Base-by-base conservation (phyloP, 176 grass and related monocot species). In the Alloteropsis semialata region DNA sequence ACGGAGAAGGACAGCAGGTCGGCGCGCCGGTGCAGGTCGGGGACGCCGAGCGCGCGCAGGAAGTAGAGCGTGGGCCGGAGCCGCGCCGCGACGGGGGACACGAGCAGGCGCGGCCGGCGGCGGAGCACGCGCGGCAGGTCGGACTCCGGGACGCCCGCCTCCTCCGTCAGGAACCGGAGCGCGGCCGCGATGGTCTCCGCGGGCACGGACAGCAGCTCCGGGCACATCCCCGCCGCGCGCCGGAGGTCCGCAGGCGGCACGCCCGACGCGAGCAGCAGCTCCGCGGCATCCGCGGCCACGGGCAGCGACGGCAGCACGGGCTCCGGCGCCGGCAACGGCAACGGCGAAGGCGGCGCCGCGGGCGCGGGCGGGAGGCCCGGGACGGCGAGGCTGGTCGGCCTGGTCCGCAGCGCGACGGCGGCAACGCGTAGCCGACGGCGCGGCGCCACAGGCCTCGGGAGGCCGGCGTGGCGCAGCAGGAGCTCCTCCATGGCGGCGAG, bases 31-130 rank as follows among this genome's bases (percentile, higher is more conserved):
- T 88, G 82, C 19, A 96, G 65, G 41, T 90, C 85, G 0, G 87
- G 71, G 3, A 98, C 73, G 76, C 90, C 89, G 28, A 98, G 89
- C 39, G 89, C 92, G 30, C 84, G 87, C 21, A 98, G 90, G 91
- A 98, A 98, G 93, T 95, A 95, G 72, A 95, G 91, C 50, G 90
- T 87, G 7, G 93, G 93, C 30, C 90, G 87, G 44, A 98, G 90
- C 21, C 82, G 75, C 5, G 77, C 71, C 34, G 87, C 87, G 34
- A 95, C 87, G 34, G 91, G 81, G 19, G 91, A 92, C 16, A 98
- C 87, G 22, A 98, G 92, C 21, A 98, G 92, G 53, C 96, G 84
- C 12, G 92, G 92, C 8, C 96, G 88, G 9, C 91, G 87, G 3
- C 82, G 81, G 66, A 98, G 84, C 45, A 95, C 72, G 65, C 82